Percentiles rank a stretch among this genome's conserved stretches.
Evolutionary conservation across 2,329 filamentous ascomycete species (phyloP).

Genomic region (Cadophora gregata): DNA sequence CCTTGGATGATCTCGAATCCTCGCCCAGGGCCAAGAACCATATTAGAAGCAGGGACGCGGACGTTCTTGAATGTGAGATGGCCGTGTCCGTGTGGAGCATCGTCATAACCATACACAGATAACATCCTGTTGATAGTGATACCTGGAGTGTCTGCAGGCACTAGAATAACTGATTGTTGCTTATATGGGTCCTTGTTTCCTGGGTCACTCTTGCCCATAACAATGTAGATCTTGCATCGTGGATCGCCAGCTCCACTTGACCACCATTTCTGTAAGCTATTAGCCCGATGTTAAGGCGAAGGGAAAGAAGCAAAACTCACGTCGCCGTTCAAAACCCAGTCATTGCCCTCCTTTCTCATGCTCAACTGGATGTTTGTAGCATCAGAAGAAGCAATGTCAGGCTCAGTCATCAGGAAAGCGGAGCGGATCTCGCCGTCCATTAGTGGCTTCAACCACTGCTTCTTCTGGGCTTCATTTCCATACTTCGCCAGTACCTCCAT

Average conservation of each 20-base stretch:
- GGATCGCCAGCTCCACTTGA: constrained; percentile 93
- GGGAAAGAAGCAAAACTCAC: constrained; percentile 52
- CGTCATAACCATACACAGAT: constrained; percentile 92
- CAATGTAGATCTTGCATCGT: constrained; percentile 90
- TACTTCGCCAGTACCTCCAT: constrained; percentile 97
- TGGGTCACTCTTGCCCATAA: constrained; percentile 92
- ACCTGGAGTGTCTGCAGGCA: constrained; percentile 80
- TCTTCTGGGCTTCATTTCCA: constrained; percentile 84
- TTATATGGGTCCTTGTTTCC: constrained; percentile 78
- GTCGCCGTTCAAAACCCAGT: constrained; percentile 89
- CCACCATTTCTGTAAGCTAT: constrained; percentile 86
- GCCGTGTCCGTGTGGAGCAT: constrained; percentile 97
- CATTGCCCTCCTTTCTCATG: constrained; percentile 82
- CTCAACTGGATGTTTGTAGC: constrained; percentile 89
- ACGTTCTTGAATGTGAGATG: constrained; percentile 91
- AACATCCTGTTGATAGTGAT: constrained; percentile 96
- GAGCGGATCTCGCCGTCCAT: constrained; percentile 86
- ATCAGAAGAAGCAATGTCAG: constrained; percentile 85
- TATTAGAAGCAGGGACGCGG: constrained; percentile 80
- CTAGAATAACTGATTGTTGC: constrained; percentile 92
- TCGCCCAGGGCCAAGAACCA: constrained; percentile 90
- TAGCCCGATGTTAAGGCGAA: constrained; percentile 26
- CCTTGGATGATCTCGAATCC: constrained; percentile 99
- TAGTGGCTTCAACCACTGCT: constrained; percentile 79
- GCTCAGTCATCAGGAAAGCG: constrained; percentile 94